Conservation (phyloP, 2,329 filamentous ascomycete species). For the Phialemoniopsis sp. region DNA sequence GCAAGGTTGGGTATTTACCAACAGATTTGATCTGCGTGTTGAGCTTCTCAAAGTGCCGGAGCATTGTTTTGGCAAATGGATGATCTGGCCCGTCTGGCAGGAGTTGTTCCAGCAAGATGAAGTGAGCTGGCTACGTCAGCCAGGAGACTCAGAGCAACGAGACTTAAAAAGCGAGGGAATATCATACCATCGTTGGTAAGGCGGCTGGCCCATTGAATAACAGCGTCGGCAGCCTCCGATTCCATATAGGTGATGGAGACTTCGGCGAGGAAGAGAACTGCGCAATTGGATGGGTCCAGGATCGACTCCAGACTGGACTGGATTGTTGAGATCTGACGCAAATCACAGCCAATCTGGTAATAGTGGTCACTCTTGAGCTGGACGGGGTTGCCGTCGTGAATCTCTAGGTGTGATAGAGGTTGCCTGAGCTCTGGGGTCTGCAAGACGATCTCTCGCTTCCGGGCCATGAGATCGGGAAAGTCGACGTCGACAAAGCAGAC, state of each 20-base stretch:
- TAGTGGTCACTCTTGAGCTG: slow-evolving; percentile 67
- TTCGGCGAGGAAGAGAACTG: slow-evolving; percentile 79
- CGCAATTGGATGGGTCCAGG: slow-evolving; percentile 52
- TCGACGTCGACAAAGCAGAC: slow-evolving; percentile 80
- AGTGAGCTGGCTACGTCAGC: slow-evolving; percentile 55
- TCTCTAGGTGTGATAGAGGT: slow-evolving; percentile 40
- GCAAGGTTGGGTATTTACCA: slow-evolving; percentile 60
- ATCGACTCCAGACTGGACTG: slow-evolving; percentile 53
- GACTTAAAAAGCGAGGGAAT: neutral
- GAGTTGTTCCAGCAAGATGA: slow-evolving; percentile 84
- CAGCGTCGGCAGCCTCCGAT: slow-evolving; percentile 62
- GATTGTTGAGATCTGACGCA: slow-evolving; percentile 63
- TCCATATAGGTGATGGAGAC: slow-evolving; percentile 93
- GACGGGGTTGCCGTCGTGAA: slow-evolving; percentile 37
- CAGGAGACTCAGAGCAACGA: slow-evolving; percentile 1
- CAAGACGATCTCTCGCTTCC: slow-evolving; percentile 66
- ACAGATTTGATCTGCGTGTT: slow-evolving; percentile 75
- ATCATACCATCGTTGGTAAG: slow-evolving; percentile 58
- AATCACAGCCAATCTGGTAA: slow-evolving; percentile 75
- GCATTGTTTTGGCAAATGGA: slow-evolving; percentile 84
- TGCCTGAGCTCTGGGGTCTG: slow-evolving; percentile 56
- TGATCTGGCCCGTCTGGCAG: slow-evolving; percentile 73
- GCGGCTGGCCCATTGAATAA: slow-evolving; percentile 74
- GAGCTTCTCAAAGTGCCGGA: slow-evolving; percentile 76
- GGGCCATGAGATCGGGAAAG: slow-evolving; percentile 73